Evolutionary conservation across 345 rosid genomes (phyloP), one percentile per base, ranked within the genome.

Genomic region (Citrus medica): DNA sequence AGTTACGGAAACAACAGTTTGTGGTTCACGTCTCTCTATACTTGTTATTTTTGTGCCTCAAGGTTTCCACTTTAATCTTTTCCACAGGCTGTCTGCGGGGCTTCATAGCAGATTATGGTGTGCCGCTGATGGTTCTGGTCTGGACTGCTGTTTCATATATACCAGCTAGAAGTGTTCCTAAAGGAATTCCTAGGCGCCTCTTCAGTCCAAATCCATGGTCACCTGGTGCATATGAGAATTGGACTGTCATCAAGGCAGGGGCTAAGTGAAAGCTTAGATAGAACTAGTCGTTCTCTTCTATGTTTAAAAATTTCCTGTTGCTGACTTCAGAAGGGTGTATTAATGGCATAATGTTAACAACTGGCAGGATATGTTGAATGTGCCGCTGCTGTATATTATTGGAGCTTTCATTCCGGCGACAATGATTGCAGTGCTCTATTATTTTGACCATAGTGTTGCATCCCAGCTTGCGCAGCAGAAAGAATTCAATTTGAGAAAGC

Each of bases 131-230:
- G 98, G 97, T 95, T 74, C 83, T 93, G 62, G 86, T 90, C 35
- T 95, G 98, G 98, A 95, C 98, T 48, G 91, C 89, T 71, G 61
- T 90, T 80, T 93, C 98, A 55, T 95, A 88, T 84, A 83, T 87
- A 78, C 94, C 94, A 63, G 84, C 90, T 63, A 86, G 84, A 74
- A 87, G 81, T 81, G 86, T 93, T 83, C 98, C 98, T 73, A 79
- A 81, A 78, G 98, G 95, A 73, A 90, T 93, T 67, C 98, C 98
- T 14, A 92, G 96, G 87, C 94, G 97, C 66, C 98, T 95, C 69
- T 91, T 92, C 82, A 95, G 98, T 88, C 98, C 98, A 56, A 93
- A 93, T 79, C 98, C 98, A 62, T 95, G 98, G 98, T 93, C 97
- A 27, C 87, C 93, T 40, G 98, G 93, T 76, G 97, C 98, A 59